Conservation (phyloP, 2,329 filamentous ascomycete genomes). For the Coniochaeta sp. region DNA sequence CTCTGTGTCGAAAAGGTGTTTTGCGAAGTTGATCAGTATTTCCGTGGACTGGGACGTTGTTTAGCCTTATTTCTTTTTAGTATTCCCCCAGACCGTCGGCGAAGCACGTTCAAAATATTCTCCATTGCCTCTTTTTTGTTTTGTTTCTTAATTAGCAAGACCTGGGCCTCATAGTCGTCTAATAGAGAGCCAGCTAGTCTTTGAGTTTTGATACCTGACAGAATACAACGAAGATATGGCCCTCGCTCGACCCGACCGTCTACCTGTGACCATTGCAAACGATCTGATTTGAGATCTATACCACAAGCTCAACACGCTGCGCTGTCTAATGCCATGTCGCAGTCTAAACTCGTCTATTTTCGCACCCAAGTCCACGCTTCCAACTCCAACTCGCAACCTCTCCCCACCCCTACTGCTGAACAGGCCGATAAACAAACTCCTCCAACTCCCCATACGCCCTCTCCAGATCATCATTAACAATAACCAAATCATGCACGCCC, state of each 20-base stretch:
- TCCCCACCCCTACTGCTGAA: slow-evolving; percentile 23
- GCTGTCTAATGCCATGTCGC: not conserved
- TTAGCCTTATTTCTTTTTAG: slow-evolving; percentile 36
- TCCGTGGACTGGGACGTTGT: slow-evolving; percentile 31
- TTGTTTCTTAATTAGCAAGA: slow-evolving; percentile 24
- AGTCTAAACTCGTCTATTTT: slow-evolving; percentile 7
- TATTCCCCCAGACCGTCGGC: slow-evolving; percentile 24
- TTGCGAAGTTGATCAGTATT: slow-evolving; percentile 30
- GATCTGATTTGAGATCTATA: not conserved
- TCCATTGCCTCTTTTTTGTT: slow-evolving; percentile 16
- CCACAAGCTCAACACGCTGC: not conserved
- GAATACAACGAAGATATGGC: slow-evolving; percentile 19
- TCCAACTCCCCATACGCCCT: slow-evolving; percentile 46
- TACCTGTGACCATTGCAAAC: not conserved
- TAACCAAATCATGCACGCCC: slow-evolving; percentile 43
- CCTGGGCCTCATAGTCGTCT: slow-evolving; percentile 20
- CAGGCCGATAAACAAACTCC: slow-evolving; percentile 27
- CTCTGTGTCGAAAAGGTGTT: slow-evolving; percentile 22
- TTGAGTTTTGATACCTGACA: slow-evolving; percentile 33
- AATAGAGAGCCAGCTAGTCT: slow-evolving; percentile 28
- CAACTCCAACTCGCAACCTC: slow-evolving; percentile 12
- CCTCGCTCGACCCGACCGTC: not conserved
- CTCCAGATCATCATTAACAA: slow-evolving; percentile 33
- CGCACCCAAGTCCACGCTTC: slow-evolving; percentile 13
- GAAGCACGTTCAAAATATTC: slow-evolving; percentile 11